Percentiles rank a stretch among this genome's conserved stretches.
Conservation (phyloP, 768 basidiomycete species). For the Phylloporus sp. region DNA sequence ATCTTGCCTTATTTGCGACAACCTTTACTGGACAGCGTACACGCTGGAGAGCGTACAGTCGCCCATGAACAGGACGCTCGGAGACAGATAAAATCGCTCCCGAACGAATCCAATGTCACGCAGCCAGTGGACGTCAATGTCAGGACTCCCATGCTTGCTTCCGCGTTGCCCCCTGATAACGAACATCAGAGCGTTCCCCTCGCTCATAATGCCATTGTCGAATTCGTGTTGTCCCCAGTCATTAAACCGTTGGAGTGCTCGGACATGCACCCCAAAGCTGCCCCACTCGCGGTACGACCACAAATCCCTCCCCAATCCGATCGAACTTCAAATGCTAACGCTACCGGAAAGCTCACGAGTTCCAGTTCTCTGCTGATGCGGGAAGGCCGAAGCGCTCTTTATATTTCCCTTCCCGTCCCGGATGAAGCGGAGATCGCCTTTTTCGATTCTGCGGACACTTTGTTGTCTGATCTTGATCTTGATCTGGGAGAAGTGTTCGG, state of each 20-base stretch:
- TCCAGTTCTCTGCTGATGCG: not conserved
- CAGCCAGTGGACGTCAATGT: not conserved
- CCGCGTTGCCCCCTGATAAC: not conserved
- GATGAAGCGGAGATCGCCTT: conserved; percentile 14
- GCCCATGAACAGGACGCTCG: not conserved
- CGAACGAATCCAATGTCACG: not conserved
- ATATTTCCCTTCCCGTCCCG: conserved; percentile 14
- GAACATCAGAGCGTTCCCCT: not conserved
- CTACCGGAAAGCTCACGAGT: not conserved
- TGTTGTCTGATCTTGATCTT: not conserved
- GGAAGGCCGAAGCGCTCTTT: not conserved
- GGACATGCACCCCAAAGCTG: not conserved
- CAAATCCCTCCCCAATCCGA: not conserved
- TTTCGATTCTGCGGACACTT: conserved; percentile 7
- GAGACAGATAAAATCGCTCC: not conserved
- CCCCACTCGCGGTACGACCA: not conserved
- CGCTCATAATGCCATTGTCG: not conserved
- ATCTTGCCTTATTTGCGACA: conserved; percentile 24
- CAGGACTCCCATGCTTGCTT: not conserved
- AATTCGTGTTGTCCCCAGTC: not conserved
- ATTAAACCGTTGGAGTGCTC: not conserved
- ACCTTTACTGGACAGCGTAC: conserved; percentile 14
- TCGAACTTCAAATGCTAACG: not conserved
- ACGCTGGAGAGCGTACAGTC: not conserved
- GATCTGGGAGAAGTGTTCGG: not conserved